A percentile compares a stretch with the other conserved stretches of the same genome.
These are phyloP conservation scores for Mucor circinelloides DNA, from an alignment of 371 early-diverging fungal species.

Conservation along the genomic window DNA sequence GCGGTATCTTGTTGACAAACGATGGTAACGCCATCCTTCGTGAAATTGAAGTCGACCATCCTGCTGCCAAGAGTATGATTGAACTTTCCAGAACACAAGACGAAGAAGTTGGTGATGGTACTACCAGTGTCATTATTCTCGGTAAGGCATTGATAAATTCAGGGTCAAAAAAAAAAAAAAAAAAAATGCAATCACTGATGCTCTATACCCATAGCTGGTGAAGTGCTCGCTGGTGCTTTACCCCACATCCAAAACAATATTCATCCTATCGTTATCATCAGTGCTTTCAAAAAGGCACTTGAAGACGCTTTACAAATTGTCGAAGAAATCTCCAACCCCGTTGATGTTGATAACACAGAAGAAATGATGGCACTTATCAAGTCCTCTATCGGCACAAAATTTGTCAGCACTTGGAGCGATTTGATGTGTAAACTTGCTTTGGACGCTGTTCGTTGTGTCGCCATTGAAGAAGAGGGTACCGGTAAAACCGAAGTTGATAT, in stretches of 20 bases:
- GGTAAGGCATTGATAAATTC: slow-evolving; percentile 51
- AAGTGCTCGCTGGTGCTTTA: slow-evolving; percentile 89
- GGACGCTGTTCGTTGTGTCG: slow-evolving; percentile 94
- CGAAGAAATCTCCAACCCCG: slow-evolving; percentile 81
- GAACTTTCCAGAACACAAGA: slow-evolving; percentile 99
- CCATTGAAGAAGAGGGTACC: slow-evolving; percentile 72
- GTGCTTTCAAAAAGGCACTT: slow-evolving; percentile 90
- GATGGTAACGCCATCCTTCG: slow-evolving; percentile 99
- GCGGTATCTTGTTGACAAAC: slow-evolving; percentile 99
- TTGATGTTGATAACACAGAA: slow-evolving; percentile 80
- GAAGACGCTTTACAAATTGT: slow-evolving; percentile 89
- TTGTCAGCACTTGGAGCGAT: slow-evolving; percentile 94
- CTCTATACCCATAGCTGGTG: slow-evolving; percentile 80
- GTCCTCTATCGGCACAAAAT: slow-evolving; percentile 96
- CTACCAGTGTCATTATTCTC: slow-evolving; percentile 98
- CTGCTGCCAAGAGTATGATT: slow-evolving; percentile 99
- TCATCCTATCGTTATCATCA: slow-evolving; percentile 98
- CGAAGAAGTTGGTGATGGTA: slow-evolving; percentile 99
- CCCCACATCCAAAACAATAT: slow-evolving; percentile 96
- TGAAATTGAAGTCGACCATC: slow-evolving; percentile 99
- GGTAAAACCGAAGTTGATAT: slow-evolving; percentile 90
- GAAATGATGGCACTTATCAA: slow-evolving; percentile 93
- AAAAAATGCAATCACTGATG: not conserved
- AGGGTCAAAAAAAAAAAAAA: not conserved
- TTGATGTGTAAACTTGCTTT: slow-evolving; percentile 97